A percentile compares a stretch with the other conserved stretches of the same genome.
Evolutionary conservation across 257 asterid species (phyloP).

Genomic region (Salvia hispanica): DNA sequence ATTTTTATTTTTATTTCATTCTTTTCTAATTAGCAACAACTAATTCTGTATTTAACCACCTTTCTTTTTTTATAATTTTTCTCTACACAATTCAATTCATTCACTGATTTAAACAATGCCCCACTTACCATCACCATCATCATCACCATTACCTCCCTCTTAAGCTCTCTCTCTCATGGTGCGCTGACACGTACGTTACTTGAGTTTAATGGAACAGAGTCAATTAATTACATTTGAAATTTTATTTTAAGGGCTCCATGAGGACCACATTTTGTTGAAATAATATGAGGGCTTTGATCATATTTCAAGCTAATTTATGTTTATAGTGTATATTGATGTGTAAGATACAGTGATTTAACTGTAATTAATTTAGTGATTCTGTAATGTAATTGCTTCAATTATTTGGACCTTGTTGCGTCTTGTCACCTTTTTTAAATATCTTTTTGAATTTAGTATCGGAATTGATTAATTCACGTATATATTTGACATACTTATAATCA

Average conservation of each 20-base stretch:
- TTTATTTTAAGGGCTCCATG: background rate
- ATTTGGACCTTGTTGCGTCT: background rate
- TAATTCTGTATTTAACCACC: constrained; percentile 21
- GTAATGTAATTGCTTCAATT: background rate
- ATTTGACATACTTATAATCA: background rate
- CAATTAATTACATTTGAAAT: background rate
- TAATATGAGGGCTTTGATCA: constrained; percentile 5
- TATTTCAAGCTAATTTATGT: constrained; percentile 9
- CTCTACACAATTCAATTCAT: background rate
- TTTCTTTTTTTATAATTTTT: background rate
- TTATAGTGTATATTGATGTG: too few species aligned
- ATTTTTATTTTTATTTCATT: too few species aligned
- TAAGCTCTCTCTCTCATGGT: constrained; percentile 43
- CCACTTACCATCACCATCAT: constrained; percentile 51
- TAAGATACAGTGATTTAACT: background rate
- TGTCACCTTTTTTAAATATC: background rate
- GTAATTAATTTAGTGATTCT: background rate
- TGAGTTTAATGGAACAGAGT: background rate
- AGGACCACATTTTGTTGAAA: background rate
- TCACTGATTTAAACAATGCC: constrained; percentile 28
- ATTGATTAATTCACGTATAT: background rate
- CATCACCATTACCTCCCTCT: constrained; percentile 58
- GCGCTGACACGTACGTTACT: constrained; percentile 24
- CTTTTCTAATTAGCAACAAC: constrained; percentile 20
- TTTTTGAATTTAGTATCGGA: background rate